Conservation (phyloP, 441 rosid species). For the Cnidoscolus chayamansa region DNA sequence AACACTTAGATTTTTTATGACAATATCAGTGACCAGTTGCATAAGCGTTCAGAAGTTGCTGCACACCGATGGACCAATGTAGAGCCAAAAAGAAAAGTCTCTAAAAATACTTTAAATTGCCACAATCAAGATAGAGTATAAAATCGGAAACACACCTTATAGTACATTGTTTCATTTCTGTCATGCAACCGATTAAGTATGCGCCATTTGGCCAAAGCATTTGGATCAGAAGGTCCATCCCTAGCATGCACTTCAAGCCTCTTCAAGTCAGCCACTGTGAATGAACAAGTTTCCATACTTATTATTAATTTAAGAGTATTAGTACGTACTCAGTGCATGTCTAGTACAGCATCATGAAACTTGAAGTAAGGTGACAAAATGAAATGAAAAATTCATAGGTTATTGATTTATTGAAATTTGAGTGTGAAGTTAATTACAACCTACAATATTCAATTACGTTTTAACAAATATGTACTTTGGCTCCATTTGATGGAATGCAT, state of each 20-base stretch:
- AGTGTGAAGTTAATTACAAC: too few relatives aligned
- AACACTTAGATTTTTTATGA: not conserved
- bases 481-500: too few relatives aligned
- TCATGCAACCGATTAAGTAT: constrained; percentile 94
- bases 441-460: too few relatives aligned
- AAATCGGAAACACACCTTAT: constrained; percentile 48
- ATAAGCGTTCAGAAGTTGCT: not conserved
- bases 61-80: not conserved
- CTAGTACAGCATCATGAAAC: too few relatives aligned
- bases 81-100: too few relatives aligned
- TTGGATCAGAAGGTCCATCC: constrained; percentile 94
- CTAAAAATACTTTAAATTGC: too few relatives aligned
- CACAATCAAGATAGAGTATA: too few relatives aligned
- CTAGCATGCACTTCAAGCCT: constrained; percentile 89
- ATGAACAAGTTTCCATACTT: not conserved
- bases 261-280: constrained; percentile 82
- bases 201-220: constrained; percentile 95
- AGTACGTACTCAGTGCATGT: too few relatives aligned
- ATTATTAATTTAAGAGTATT: not conserved
- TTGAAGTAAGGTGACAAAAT: too few relatives aligned
- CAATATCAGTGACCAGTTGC: not conserved
- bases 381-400: too few relatives aligned
- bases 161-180: constrained; percentile 96
- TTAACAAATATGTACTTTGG: too few relatives aligned
- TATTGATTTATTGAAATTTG: too few relatives aligned